Base-by-base conservation (phyloP, 441 rosid genomes). In the Kokia cookei region DNA sequence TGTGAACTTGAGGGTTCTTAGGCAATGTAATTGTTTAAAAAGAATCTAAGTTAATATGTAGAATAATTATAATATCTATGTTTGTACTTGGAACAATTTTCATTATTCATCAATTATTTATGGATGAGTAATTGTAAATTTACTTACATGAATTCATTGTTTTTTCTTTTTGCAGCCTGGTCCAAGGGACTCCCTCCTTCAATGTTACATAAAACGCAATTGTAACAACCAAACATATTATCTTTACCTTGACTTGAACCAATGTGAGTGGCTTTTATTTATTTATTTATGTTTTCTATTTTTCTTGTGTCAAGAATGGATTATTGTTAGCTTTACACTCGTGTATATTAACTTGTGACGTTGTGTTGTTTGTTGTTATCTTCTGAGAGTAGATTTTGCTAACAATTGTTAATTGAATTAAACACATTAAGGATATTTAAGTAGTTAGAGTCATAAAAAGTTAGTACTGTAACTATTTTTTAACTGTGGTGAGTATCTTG, bases 171-270 rank as follows among this genome's bases (percentile, higher is more conserved):
- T 88, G 82, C 85, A 92, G 97, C 97, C 96, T 27, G 97, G 98
- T 72, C 95, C 96, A 26, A 82, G 96, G 81, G 90, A 78, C 12
- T 81, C 87, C 27, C 92, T 89, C 76, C 85, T 94, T 65, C 97
- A 94, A 29, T 92, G 97, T 83, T 92, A 83, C 78, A 93, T 96
- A 71, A 90, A 84, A 83, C 88, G 96, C 76, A 91, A 87, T 80
- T 91, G 96, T 58, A 84, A 92, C 79, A 80, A 80, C 76, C 96
- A 91, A 74, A 96, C 96, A 4, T 96, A 89, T 83, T 87, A 82
- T 77, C 93, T 96, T 19, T 90, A 88, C 86, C 87, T 93, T 45
- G 80, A 91, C 77, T 77, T 89, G 76, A 89, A 84, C 81, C 89
- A 81, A 77, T 93, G 98, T 96, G 69, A 82, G 37, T 19, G 43